Evolutionary conservation across 2,329 filamentous ascomycete genomes (phyloP).

Genomic region (Colletotrichum neosansevieriae): DNA sequence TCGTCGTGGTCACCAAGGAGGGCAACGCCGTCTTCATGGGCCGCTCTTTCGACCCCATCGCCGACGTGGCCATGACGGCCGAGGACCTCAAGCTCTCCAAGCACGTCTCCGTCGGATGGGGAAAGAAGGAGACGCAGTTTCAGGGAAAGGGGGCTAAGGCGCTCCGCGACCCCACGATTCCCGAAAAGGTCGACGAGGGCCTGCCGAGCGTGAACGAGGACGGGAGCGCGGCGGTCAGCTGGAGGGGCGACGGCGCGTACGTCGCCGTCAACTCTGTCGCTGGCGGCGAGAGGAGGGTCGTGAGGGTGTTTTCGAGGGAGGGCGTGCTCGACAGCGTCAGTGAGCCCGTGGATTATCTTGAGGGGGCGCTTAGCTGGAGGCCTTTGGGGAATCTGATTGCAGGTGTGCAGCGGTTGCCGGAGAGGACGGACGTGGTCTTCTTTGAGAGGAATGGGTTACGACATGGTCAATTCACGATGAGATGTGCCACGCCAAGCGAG

Average conservation of each 20-base stretch:
- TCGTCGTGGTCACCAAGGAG: slow-evolving; percentile 84
- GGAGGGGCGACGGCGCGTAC: slow-evolving; percentile 94
- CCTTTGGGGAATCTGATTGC: slow-evolving; percentile 92
- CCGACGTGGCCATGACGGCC: slow-evolving; percentile 76
- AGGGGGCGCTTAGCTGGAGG: slow-evolving; percentile 88
- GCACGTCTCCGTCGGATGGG: slow-evolving; percentile 97
- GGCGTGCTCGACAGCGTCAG: slow-evolving; percentile 92
- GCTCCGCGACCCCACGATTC: slow-evolving; percentile 92
- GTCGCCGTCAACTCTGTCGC: slow-evolving; percentile 89
- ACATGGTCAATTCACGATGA: slow-evolving; percentile 93
- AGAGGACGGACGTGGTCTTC: slow-evolving; percentile 86
- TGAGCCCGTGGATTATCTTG: slow-evolving; percentile 94
- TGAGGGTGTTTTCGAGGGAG: slow-evolving; percentile 91
- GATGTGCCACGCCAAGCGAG: slow-evolving; percentile 67
- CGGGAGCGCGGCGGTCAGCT: slow-evolving; percentile 79
- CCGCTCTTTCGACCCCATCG: slow-evolving; percentile 85
- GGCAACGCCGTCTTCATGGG: slow-evolving; percentile 93
- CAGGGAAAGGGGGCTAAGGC: slow-evolving; percentile 90
- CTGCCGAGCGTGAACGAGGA: slow-evolving; percentile 81
- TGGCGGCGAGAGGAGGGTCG: slow-evolving; percentile 76
- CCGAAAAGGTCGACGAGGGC: slow-evolving; percentile 90
- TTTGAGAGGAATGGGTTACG: slow-evolving; percentile 97
- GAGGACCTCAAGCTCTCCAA: slow-evolving; percentile 90
- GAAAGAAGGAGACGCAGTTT: slow-evolving; percentile 98
- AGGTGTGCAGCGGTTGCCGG: slow-evolving; percentile 79